Percentiles rank a stretch among this genome's conserved stretches.
These are phyloP conservation scores for Colletotrichum musicola DNA, from an alignment of 2,329 filamentous ascomycete species.

Conservation along the genomic window DNA sequence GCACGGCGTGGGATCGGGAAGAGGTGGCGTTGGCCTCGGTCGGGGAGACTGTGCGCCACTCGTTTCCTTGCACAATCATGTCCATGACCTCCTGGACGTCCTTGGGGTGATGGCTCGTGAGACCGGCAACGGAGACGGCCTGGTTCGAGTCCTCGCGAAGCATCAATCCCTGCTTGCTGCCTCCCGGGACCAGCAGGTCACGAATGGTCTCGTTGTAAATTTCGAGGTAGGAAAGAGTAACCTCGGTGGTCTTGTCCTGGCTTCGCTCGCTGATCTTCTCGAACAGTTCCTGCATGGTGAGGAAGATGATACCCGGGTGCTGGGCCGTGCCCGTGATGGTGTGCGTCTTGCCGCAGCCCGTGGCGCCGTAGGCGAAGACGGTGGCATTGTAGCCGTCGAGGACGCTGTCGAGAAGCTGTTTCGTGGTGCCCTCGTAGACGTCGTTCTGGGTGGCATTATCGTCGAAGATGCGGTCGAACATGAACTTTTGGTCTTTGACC, in stretches of 20 bases:
- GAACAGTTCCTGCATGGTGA: conserved; percentile 99
- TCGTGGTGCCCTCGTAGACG: conserved; percentile 94
- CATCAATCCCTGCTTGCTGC: conserved; percentile 87
- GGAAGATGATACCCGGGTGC: conserved; percentile 96
- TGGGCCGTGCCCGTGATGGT: conserved; percentile 94
- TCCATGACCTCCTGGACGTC: conserved; percentile 99
- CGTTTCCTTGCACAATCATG: conserved; percentile 96
- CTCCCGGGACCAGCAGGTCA: conserved; percentile 88
- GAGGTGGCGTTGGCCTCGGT: conserved; percentile 98
- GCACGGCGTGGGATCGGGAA: conserved; percentile 94
- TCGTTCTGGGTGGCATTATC: conserved; percentile 92
- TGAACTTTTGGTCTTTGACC: conserved; percentile 97
- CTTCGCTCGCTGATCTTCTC: conserved; percentile 92
- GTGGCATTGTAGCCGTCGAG: conserved; percentile 98
- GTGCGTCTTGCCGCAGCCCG: conserved; percentile 98
- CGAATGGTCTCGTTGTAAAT: conserved; percentile 99
- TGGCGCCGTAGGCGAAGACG: conserved; percentile 97
- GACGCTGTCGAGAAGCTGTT: conserved; percentile 90
- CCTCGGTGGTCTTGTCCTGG: conserved; percentile 88
- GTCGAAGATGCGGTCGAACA: conserved; percentile 96
- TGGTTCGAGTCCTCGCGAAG: conserved; percentile 95
- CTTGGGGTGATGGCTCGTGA: conserved; percentile 91
- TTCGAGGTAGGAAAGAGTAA: conserved; percentile 94
- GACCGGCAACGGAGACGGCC: conserved; percentile 88
- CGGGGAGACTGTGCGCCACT: conserved; percentile 93